phyloP scores from a whole-genome alignment of 2,329 filamentous ascomycete species.

The Karstenula rhodostoma region DNA sequence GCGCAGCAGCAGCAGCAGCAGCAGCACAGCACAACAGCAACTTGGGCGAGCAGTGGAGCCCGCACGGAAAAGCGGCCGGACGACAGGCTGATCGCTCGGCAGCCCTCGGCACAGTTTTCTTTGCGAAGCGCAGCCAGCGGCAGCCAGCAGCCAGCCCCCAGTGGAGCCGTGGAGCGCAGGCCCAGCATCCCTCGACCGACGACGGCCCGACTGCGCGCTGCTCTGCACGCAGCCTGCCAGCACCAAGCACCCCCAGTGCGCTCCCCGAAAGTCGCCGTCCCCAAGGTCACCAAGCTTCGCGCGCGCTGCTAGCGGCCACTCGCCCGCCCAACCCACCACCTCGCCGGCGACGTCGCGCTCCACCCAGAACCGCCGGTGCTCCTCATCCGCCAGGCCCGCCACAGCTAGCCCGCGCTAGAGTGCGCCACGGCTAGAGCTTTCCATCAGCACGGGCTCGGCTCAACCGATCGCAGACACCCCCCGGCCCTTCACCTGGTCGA shows the following conservation, averaged over 20 bases:
- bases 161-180: constrained; percentile 16
- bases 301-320: constrained; percentile 8
- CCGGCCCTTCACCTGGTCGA: constrained; percentile 19
- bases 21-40: constrained; percentile 2
- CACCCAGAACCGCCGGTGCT: constrained; percentile 28
- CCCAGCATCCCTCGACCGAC: constrained; percentile 13
- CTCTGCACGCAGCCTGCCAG: background rate
- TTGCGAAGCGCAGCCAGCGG: too few species aligned
- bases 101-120: constrained; percentile 40
- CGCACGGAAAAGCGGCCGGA: constrained; percentile 41
- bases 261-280: background rate
- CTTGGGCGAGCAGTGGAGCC: constrained; percentile 17
- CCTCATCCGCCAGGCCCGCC: constrained; percentile 35
- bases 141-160: too few species aligned
- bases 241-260: background rate
- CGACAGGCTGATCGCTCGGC: constrained; percentile 44
- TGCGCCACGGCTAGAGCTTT: constrained; percentile 38
- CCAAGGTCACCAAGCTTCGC: constrained; percentile 11
- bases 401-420: constrained; percentile 23
- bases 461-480: constrained; percentile 37
- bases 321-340: background rate
- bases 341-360: constrained; percentile 23
- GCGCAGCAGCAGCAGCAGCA: constrained; percentile 5
- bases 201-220: constrained; percentile 9
- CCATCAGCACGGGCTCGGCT: constrained; percentile 47